Evolutionary conservation across 2,329 filamentous ascomycete genomes (phyloP), one percentile per base, ranked within the genome.

Genomic region (Allantophomopsis lycopodina): DNA sequence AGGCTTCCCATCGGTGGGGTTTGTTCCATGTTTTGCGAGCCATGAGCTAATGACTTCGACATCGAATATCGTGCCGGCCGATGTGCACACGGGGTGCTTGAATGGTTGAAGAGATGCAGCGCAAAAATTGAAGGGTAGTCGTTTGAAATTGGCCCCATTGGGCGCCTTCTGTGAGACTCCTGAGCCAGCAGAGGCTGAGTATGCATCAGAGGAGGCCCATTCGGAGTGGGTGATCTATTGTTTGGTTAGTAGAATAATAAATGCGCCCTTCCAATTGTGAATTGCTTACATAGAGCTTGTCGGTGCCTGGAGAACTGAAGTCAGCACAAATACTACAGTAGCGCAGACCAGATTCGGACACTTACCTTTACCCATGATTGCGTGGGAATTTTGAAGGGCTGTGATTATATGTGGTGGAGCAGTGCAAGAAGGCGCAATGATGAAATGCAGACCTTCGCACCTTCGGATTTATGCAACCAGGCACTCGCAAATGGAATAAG

Each of bases 51-150:
- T 96, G 54, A 94, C 85, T 50, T 91, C 89, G 50, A 95, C 74
- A 55, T 98, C 93, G 60, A 96, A 98, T 44, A 94, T 89, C 11
- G 81, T 91, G 39, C 91, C 91, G 33, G 82, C 70, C 3, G 73
- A 55, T 1, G 89, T 96, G 66, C 91, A 98, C 30, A 98, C 91
- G 5, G 91, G 88, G 54, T 94, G 84, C 55, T 80, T 76, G 66
- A 95, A 98, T 7, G 93, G 93, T 56, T 96, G 91, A 28, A 98
- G 79, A 44, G 85, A 94, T 32, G 94, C 79, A 45, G 91, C 86
- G 73, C 91, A 98, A 64, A 91, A 96, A 69, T 95, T 96, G 73
- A 93, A 98, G 21, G 93, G 91, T 1, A 98, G 73, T 35, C 86
- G 82, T 55, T 82, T 85, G 66, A 96, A 96, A 31, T 73, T 72